Base-by-base conservation (phyloP, 257 asterid species). In the Nicotiana benthamiana region DNA sequence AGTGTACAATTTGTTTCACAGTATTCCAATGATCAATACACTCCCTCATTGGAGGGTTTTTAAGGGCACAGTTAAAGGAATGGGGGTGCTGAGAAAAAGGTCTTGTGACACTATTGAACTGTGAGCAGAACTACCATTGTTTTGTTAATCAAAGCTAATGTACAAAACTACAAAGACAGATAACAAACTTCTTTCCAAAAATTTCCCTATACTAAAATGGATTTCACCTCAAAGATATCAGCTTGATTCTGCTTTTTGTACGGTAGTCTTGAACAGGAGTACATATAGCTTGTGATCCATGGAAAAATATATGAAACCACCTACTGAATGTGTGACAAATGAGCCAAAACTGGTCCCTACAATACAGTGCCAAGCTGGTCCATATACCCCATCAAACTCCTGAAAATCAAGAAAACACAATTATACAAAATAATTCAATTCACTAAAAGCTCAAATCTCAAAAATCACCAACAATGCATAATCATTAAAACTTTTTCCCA, bases 341-440 rank as follows among this genome's bases (percentile, higher is more conserved):
- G 97, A 93, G 46, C 97, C 97, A 88, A 93, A 93, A 89, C 94
- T 86, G 65, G 91, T 87, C 90, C 97, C 97, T 30, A 93, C 94
- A 30, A 93, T 90, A 79, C 97, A 93, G 80, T 93, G 97, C 97
- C 97, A 93, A 83, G 96, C 97, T 79, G 97, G 97, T 75, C 97
- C 96, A 91, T 91, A 92, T 74, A 82, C 91, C 88, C 90, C 94
- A 89, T 92, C 97, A 87, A 92, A 92, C 85, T 91, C 97, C 97
- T 92, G 87, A 87, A 79, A 75, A 85, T 80, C 80, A 81, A 80
- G 79, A 56, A 48, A 79, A 63, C 72, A 79, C 46, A 27, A 36
- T 20, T 20, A 11, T n/a, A 22, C 57, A 22, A 43, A 20, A 13
- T 5, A 36, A 53, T 17, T 56, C 61, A 56, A 56, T 7, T 6